A percentile compares a stretch with the other conserved stretches of the same genome.
These are phyloP conservation scores for Hondaea fermentalgiana DNA, from an alignment of 108 stramenopile species.

Conservation along the genomic window DNA sequence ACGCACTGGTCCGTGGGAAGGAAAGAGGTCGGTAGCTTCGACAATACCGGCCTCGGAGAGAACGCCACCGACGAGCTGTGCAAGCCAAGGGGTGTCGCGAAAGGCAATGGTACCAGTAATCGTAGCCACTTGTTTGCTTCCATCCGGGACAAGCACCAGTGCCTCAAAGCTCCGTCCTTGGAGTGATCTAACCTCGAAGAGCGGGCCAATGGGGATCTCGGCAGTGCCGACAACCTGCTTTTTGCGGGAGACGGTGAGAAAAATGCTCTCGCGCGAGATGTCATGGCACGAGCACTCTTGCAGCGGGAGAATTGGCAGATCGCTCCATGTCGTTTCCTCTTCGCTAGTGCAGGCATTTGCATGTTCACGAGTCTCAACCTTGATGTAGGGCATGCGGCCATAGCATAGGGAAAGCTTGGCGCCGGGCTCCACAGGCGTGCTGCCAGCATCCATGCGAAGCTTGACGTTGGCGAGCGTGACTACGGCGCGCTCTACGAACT, in stretches of 20 bases:
- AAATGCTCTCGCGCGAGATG: neutral
- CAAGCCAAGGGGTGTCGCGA: neutral
- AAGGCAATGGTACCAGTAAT: neutral
- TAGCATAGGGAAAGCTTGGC: neutral
- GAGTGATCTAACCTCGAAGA: neutral
- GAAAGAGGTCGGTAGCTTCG: neutral
- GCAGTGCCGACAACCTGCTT: neutral
- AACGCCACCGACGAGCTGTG: neutral
- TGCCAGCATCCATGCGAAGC: neutral
- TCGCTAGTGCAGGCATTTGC: neutral
- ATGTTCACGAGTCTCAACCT: neutral
- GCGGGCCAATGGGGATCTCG: neutral
- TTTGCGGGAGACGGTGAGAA: neutral
- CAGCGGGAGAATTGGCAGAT: neutral
- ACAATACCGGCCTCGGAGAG: neutral
- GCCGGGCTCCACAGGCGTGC: neutral
- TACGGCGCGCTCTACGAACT: neutral
- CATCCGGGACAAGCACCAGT: neutral
- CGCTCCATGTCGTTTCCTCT: neutral
- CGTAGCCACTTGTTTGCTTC: neutral
- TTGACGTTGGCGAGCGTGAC: neutral
- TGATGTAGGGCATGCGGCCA: neutral
- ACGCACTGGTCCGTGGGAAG: neutral
- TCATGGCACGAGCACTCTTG: neutral
- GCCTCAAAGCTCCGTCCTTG: too few relatives aligned